Evolutionary conservation across 2,329 filamentous ascomycete genomes (phyloP).

Genomic region (Nigrograna mackinnonii): DNA sequence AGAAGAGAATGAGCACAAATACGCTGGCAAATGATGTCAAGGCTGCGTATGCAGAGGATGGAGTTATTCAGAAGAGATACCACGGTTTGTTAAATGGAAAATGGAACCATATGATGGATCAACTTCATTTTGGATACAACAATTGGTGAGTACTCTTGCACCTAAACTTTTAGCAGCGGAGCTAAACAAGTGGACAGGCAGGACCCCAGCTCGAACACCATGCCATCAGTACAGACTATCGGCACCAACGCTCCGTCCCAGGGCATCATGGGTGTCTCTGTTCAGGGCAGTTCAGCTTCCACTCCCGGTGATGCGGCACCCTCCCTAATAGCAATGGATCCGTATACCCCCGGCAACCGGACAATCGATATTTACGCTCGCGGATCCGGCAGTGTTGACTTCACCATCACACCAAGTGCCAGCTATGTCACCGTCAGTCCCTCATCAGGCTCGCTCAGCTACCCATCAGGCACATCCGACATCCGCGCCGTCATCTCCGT

Average conservation of each 20-base stretch:
- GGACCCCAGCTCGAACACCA: conserved; percentile 68
- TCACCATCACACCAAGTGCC: conserved; percentile 19
- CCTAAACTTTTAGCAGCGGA: not conserved
- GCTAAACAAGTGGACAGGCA: conserved; percentile 58
- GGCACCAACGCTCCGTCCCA: conserved; percentile 46
- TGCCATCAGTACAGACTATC: conserved; percentile 65
- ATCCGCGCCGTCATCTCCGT: conserved; percentile 21
- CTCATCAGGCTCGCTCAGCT: conserved; percentile 21
- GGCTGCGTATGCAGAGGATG: conserved; percentile 21
- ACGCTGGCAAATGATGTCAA: conserved; percentile 23
- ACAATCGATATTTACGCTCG: conserved; percentile 30
- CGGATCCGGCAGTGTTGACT: conserved; percentile 21
- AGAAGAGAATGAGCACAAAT: conserved; percentile 29
- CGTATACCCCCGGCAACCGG: conserved; percentile 29
- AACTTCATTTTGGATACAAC: conserved; percentile 29
- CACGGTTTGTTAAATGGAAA: conserved; percentile 28
- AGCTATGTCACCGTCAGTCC: conserved; percentile 21
- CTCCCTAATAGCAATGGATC: conserved; percentile 16
- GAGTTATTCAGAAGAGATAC: conserved; percentile 23
- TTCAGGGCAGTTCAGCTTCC: conserved; percentile 66
- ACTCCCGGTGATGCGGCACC: conserved; percentile 59
- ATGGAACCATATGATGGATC: conserved; percentile 36
- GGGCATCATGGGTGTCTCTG: conserved; percentile 51
- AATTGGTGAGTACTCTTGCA: conserved; percentile 27
- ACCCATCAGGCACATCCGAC: conserved; percentile 26